Base-by-base conservation (phyloP, 345 rosid species). In the Eucalyptus coolabah region DNA sequence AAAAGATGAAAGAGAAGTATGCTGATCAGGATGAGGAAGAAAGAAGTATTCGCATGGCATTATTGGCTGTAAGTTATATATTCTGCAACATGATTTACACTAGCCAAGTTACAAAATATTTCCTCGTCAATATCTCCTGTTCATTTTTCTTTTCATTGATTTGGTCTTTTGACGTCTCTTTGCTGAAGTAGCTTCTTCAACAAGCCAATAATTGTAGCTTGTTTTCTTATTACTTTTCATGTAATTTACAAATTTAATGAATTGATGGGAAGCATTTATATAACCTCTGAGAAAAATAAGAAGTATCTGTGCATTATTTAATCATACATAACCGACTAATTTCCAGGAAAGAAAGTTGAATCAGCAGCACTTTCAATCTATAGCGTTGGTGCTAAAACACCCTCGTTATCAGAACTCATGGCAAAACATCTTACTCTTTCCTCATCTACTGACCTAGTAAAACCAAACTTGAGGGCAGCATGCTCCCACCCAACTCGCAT, bases 1-100 rank as follows among this genome's bases (percentile, higher is more conserved):
- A 97, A 95, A 98, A 97, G 94, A 98, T 97, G 94, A 97, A 98
- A 95, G 99, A 97, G 94, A 98, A 97, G 92, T 98, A 97, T 91
- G 98, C 97, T 44, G 93, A 96, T 93, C 99, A 98, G 92, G 99
- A 98, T 63, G 99, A 98, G 93, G 99, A 98, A 94, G 99, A 96
- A 92, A 94, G 98, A 91, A 88, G 91, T 87, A 96, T 95, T 87
- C 93, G 98, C 87, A 96, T 98, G 97, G 97, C 97, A 44, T 93
- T 98, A 91, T 92, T 98, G 90, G 98, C 97, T 86, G 99, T 96
- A 94, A 95, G 99, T 95, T 91, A 88, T 45, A 63, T 60, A 45
- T 26, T 50, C 65, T 19, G 89, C 65, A 21, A 37, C 47, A 12
- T 3, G 18, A 59, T 86, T 85, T 21, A 51, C 44, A 51, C 88